Evolutionary conservation across 2,329 filamentous ascomycete genomes (phyloP).

Genomic region (Orbilia oligospora): DNA sequence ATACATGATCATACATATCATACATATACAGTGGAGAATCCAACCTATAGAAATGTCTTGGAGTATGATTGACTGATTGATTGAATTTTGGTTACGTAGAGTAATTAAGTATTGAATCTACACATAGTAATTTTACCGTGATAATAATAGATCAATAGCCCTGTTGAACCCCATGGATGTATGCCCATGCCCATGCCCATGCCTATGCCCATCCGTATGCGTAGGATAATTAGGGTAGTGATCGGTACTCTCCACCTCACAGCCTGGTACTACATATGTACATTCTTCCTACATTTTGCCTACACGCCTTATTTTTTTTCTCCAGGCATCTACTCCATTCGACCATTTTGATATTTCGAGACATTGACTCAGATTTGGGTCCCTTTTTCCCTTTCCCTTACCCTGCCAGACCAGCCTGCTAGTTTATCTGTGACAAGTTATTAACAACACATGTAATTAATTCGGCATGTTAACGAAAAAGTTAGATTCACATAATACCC

Average conservation of each 20-base stretch:
- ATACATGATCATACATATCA: too few relatives aligned
- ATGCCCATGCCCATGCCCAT: too few relatives aligned
- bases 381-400: too few relatives aligned
- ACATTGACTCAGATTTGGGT: conserved; percentile 38
- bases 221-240: conserved; percentile 6
- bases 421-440: conserved; percentile 37
- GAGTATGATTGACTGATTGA: not conserved
- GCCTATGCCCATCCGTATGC: too few relatives aligned
- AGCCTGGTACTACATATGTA: not conserved
- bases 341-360: conserved; percentile 52
- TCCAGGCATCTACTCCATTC: conserved; percentile 23
- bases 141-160: not conserved
- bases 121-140: conserved; percentile 3
- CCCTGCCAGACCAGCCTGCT: too few relatives aligned
- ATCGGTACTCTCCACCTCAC: not conserved
- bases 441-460: conserved; percentile 14
- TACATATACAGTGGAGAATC: not conserved
- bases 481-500: not conserved
- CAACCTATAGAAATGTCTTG: not conserved
- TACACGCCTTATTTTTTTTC: too few relatives aligned
- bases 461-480: conserved; percentile 10
- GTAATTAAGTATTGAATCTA: conserved; percentile 31
- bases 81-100: not conserved
- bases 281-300: too few relatives aligned
- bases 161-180: too few relatives aligned